Percentiles rank a stretch among this genome's conserved stretches.
phyloP scores from a whole-genome alignment of 139 green algal genomes.

The Spirogloea muscicola region DNA sequence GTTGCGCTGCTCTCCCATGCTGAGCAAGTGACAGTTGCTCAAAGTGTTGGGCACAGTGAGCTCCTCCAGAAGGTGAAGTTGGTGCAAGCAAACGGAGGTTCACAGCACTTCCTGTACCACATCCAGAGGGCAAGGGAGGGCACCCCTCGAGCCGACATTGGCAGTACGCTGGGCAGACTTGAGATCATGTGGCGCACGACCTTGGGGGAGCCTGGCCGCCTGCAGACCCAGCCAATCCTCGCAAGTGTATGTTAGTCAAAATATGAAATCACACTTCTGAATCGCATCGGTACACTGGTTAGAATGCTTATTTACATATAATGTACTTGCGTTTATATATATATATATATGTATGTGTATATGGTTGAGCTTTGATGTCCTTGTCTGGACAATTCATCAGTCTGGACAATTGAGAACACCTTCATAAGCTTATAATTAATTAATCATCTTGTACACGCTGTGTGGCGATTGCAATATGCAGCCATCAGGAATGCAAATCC shows the following conservation, averaged over 20 bases:
- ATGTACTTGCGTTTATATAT: background rate
- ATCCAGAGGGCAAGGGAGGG: constrained; percentile 4
- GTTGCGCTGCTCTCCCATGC: no score
- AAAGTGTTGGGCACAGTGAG: no score
- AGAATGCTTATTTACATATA: background rate
- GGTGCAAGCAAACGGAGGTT: constrained; percentile 17
- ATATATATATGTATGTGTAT: background rate
- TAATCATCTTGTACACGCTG: no score
- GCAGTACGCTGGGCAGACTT: constrained; percentile 51
- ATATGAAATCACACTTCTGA: background rate
- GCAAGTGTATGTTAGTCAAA: no score
- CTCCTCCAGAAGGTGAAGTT: constrained; percentile 34
- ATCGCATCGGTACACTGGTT: background rate
- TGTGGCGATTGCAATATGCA: no score
- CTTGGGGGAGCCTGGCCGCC: constrained; percentile 55
- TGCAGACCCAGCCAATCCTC: constrained; percentile 66
- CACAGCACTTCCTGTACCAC: constrained; percentile 52
- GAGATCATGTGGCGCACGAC: constrained; percentile 59
- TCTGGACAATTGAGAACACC: no score
- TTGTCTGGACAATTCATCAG: no score
- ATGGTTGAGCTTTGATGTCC: background rate
- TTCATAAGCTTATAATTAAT: no score
- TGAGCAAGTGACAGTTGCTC: no score
- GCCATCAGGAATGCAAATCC: no score
- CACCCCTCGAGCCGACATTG: constrained; percentile 9